Evolutionary conservation across 2,329 filamentous ascomycete species (phyloP).

Genomic region (Calonectria pseudoreteaudii): DNA sequence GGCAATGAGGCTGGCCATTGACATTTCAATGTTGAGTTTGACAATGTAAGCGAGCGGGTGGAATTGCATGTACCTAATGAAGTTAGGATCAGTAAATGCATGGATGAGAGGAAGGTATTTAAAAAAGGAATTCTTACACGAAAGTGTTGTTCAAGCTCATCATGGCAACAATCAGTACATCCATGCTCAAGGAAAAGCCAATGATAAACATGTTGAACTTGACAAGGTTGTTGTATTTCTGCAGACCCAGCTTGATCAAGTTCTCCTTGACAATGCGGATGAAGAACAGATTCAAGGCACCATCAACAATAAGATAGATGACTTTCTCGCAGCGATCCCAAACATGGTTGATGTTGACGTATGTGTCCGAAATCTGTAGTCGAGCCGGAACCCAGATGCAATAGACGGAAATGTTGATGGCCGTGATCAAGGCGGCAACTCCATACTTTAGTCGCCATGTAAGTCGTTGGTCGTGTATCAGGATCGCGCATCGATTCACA

Average conservation of each 20-base stretch:
- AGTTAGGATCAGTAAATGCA: neutral
- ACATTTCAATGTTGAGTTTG: conserved; percentile 66
- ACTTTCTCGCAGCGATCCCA: conserved; percentile 62
- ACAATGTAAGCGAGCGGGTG: conserved; percentile 65
- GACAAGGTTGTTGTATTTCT: conserved; percentile 48
- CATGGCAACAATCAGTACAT: conserved; percentile 43
- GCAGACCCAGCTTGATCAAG: conserved; percentile 58
- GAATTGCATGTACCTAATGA: conserved; percentile 57
- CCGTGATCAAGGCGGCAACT: conserved; percentile 49
- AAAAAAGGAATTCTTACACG: conserved; percentile 33
- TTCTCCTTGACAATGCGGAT: conserved; percentile 53
- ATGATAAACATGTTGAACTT: conserved; percentile 46
- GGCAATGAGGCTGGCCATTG: conserved; percentile 64
- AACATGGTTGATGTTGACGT: conserved; percentile 54
- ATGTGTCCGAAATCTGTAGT: conserved; percentile 51
- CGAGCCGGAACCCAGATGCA: conserved; percentile 62
- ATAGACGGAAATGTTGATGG: conserved; percentile 60
- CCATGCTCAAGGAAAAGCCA: conserved; percentile 43
- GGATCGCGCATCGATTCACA: conserved; percentile 29
- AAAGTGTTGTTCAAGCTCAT: conserved; percentile 44
- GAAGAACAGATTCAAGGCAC: conserved; percentile 58
- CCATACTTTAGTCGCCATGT: conserved; percentile 20
- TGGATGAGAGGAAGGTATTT: neutral
- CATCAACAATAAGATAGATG: conserved; percentile 58
- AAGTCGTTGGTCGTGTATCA: conserved; percentile 16